phyloP scores from a whole-genome alignment of 306 rosid genomes.

The Gleditsia sinensis region DNA sequence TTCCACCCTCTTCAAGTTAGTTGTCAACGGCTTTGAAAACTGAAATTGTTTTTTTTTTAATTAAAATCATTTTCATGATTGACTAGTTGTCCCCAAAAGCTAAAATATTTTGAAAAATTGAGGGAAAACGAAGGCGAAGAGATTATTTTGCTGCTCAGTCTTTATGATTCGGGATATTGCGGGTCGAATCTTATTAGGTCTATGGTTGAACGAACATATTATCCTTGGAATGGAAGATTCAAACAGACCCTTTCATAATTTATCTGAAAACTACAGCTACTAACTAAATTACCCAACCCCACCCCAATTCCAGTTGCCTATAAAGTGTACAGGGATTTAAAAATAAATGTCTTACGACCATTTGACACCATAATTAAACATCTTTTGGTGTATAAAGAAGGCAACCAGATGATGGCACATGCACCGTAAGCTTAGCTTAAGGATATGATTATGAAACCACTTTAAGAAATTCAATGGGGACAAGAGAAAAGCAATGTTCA shows the following conservation, averaged over 20 bases:
- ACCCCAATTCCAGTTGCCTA: background rate
- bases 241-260: background rate
- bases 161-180: background rate
- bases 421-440: background rate
- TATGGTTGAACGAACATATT: constrained; percentile 3
- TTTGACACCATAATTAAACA: background rate
- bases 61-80: constrained; percentile 3
- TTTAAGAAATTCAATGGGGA: background rate
- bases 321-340: background rate
- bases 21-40: background rate
- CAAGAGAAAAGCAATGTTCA: background rate
- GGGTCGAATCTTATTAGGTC: background rate
- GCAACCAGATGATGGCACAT: background rate
- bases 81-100: constrained; percentile 13
- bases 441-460: background rate
- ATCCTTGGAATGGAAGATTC: background rate
- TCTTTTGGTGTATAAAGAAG: background rate
- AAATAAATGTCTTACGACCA: background rate
- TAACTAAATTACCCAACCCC: constrained; percentile 20
- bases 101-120: background rate
- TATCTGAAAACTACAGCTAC: constrained; percentile 1
- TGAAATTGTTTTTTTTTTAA: background rate
- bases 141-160: background rate
- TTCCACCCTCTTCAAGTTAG: background rate
- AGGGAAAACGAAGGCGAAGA: background rate